Percentiles rank a stretch among this genome's conserved stretches.
These are phyloP conservation scores for Candida dendrica DNA, from an alignment of 805 yeast species.

Conservation along the genomic window DNA sequence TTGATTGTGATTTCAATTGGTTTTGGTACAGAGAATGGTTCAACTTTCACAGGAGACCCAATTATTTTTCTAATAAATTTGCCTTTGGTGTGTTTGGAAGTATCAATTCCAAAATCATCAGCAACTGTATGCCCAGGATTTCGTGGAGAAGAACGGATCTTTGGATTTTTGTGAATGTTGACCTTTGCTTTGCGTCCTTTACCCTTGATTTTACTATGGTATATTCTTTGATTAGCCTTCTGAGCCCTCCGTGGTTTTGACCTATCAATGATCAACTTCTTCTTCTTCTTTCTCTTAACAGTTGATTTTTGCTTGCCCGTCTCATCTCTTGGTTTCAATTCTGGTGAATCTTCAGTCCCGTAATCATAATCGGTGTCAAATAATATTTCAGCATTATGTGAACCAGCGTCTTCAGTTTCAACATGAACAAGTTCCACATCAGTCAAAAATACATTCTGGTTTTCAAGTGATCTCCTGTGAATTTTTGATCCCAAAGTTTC, in stretches of 20 bases:
- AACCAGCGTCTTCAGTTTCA: background rate
- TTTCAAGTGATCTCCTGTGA: too few species aligned
- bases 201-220: background rate
- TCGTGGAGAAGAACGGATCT: background rate
- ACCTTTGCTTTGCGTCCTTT: background rate
- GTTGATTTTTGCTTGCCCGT: too few species aligned
- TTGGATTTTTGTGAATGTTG: background rate
- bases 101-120: background rate
- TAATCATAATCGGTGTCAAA: background rate
- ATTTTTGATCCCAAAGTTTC: too few species aligned
- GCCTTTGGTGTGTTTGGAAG: too few species aligned
- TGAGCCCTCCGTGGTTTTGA: conserved; percentile 1
- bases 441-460: too few species aligned
- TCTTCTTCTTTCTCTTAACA: background rate
- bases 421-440: too few species aligned
- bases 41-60: background rate
- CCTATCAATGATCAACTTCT: background rate
- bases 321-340: background rate
- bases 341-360: background rate
- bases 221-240: background rate
- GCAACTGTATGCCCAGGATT: background rate
- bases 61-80: background rate
- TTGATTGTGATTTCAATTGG: too few species aligned
- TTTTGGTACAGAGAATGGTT: background rate
- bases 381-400: background rate